phyloP scores from a whole-genome alignment of 495 filamentous ascomycete species.

The Darksidea phi region DNA sequence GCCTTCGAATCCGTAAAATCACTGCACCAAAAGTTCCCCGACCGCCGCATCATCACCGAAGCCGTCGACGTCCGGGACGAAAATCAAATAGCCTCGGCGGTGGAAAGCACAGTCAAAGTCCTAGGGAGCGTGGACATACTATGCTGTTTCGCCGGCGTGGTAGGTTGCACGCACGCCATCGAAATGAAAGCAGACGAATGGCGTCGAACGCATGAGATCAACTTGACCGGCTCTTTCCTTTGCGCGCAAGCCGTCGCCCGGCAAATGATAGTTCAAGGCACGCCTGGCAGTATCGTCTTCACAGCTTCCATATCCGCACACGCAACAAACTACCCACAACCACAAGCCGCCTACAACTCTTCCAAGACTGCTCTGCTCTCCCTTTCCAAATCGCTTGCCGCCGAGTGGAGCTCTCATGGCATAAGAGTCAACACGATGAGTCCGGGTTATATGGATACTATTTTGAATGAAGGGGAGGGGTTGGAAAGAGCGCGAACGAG shows the following conservation, averaged over 20 bases:
- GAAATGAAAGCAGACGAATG: slow-evolving; percentile 57
- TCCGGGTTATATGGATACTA: slow-evolving; percentile 79
- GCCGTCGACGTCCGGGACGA: slow-evolving; percentile 60
- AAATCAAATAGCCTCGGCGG: slow-evolving; percentile 41
- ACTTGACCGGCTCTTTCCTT: slow-evolving; percentile 66
- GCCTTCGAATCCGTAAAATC: slow-evolving; percentile 44
- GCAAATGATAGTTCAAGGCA: slow-evolving; percentile 46
- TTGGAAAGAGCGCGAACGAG: slow-evolving; percentile 54
- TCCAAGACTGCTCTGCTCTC: slow-evolving; percentile 64
- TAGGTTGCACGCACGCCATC: slow-evolving; percentile 57
- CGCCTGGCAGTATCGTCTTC: slow-evolving; percentile 65
- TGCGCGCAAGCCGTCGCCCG: slow-evolving; percentile 64
- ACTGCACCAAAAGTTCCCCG: slow-evolving; percentile 55
- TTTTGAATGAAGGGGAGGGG: slow-evolving; percentile 67
- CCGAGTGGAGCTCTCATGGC: slow-evolving; percentile 62
- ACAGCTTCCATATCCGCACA: slow-evolving; percentile 68
- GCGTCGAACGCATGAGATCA: slow-evolving; percentile 63
- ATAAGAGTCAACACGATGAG: slow-evolving; percentile 69
- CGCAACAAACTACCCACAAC: slow-evolving; percentile 65
- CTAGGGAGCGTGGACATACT: slow-evolving; percentile 60
- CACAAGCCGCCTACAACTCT: slow-evolving; percentile 68
- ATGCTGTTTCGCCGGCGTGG: slow-evolving; percentile 67
- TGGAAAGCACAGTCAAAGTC: slow-evolving; percentile 43
- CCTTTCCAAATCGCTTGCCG: slow-evolving; percentile 61
- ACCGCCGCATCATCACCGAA: slow-evolving; percentile 48